phyloP scores from a whole-genome alignment of 495 filamentous ascomycete genomes.

The Baudoinia panamericana region DNA sequence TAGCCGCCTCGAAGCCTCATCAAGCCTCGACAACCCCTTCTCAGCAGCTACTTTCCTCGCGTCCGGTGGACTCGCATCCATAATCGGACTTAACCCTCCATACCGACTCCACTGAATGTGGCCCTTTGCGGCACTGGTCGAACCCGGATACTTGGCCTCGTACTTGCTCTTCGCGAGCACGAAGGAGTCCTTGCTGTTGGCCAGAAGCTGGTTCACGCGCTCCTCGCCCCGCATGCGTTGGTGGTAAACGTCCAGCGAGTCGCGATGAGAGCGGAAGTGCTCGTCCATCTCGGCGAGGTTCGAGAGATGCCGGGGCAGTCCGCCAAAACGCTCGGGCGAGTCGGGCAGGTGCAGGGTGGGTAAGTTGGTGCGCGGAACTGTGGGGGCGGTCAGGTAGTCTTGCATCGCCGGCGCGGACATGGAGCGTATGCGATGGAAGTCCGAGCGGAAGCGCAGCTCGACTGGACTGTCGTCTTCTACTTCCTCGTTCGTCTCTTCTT shows the following conservation, averaged over 20 bases:
- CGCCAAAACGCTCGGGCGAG: not conserved
- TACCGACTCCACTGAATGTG: constrained; percentile 6
- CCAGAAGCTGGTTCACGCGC: constrained; percentile 8
- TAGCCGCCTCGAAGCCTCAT: not conserved
- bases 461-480: not conserved
- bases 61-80: constrained; percentile 11
- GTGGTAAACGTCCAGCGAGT: constrained; percentile 9
- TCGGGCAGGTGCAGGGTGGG: not conserved
- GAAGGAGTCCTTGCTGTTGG: constrained; percentile 5
- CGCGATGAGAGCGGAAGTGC: constrained; percentile 11
- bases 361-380: not conserved
- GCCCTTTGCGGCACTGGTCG: no score
- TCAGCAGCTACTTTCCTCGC: not conserved
- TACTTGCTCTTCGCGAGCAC: constrained; percentile 10
- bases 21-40: not conserved
- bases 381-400: constrained; percentile 3
- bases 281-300: constrained; percentile 8
- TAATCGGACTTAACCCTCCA: constrained; percentile 3
- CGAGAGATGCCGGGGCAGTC: constrained; percentile 2
- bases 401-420: not conserved
- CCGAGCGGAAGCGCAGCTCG: constrained; percentile 6
- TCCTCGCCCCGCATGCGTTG: constrained; percentile 2
- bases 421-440: not conserved
- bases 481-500: constrained; percentile 1
- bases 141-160: constrained; percentile 4